phyloP scores from a whole-genome alignment of 2,329 filamentous ascomycete genomes.

The Neonectria faginata region DNA sequence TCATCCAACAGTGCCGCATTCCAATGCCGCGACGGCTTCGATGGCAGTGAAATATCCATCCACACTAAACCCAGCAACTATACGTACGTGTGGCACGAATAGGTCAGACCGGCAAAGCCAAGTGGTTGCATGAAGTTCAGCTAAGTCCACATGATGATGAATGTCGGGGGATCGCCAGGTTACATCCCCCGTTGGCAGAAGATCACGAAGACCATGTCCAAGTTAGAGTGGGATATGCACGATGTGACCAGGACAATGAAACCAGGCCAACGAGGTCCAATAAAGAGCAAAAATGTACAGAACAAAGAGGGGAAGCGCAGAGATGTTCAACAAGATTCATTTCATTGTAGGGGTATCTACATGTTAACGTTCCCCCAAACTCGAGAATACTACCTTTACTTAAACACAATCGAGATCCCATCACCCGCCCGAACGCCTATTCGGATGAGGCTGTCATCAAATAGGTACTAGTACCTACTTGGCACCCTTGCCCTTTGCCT shows the following conservation, averaged over 20 bases:
- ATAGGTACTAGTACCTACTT: constrained; percentile 61
- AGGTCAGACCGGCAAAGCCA: neutral
- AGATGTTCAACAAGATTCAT: constrained; percentile 23
- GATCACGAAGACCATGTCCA: neutral
- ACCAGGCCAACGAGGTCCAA: too few relatives aligned
- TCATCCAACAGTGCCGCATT: constrained; percentile 35
- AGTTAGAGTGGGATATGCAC: neutral
- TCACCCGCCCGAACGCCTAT: constrained; percentile 49
- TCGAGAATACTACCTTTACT: constrained; percentile 37
- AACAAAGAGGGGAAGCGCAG: neutral
- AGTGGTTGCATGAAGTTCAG: neutral
- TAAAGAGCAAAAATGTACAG: neutral
- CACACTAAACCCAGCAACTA: constrained; percentile 30
- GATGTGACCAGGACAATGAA: neutral
- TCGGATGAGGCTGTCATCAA: constrained; percentile 37
- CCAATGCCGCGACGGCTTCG: constrained; percentile 50
- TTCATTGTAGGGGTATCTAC: constrained; percentile 50
- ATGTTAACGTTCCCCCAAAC: constrained; percentile 40
- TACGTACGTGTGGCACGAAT: neutral
- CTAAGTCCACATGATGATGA: neutral
- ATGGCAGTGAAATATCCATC: constrained; percentile 36
- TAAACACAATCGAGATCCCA: constrained; percentile 43
- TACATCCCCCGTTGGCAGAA: constrained; percentile 27
- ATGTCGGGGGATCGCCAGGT: neutral
- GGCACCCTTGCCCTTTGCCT: constrained; percentile 85